These are phyloP conservation scores for Beauveria pseudobassiana DNA, from an alignment of 2,329 filamentous ascomycete species.

Conservation along the genomic window DNA sequence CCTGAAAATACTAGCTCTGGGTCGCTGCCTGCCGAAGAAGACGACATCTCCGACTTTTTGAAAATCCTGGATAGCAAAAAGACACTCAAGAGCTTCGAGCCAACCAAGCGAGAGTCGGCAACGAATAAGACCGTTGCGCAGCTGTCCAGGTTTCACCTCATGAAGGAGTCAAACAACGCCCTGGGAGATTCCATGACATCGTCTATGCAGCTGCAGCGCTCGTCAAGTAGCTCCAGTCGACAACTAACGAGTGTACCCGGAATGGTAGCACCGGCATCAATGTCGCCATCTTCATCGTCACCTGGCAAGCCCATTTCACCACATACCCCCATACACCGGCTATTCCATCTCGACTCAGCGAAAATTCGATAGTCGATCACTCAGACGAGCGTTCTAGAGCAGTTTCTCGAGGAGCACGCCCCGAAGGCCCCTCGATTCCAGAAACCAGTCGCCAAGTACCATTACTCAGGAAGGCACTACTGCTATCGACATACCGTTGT, in stretches of 20 bases:
- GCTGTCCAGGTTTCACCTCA: conserved; percentile 75
- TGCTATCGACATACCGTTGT: conserved; percentile 67
- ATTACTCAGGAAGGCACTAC: conserved; percentile 47
- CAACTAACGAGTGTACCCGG: conserved; percentile 54
- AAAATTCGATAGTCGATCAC: conserved; percentile 62
- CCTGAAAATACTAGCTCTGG: conserved; percentile 59
- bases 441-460: conserved; percentile 29
- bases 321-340: conserved; percentile 86
- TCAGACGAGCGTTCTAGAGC: conserved; percentile 21
- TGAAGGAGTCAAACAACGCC: conserved; percentile 82
- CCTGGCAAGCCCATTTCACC: conserved; percentile 85
- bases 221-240: conserved; percentile 64
- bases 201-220: conserved; percentile 76
- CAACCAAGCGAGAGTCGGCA: conserved; percentile 58
- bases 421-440: conserved; percentile 20
- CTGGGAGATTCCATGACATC: conserved; percentile 91
- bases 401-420: conserved; percentile 22
- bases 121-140: conserved; percentile 72
- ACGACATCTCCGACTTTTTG: conserved; percentile 89
- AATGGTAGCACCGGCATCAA: conserved; percentile 64
- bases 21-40: conserved; percentile 68
- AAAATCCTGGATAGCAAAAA: conserved; percentile 83
- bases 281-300: conserved; percentile 83
- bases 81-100: conserved; percentile 73
- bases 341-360: conserved; percentile 86